Percentiles rank a stretch among this genome's conserved stretches.
Conservation (phyloP, 306 rosid genomes). For the Sesbania bispinosa region DNA sequence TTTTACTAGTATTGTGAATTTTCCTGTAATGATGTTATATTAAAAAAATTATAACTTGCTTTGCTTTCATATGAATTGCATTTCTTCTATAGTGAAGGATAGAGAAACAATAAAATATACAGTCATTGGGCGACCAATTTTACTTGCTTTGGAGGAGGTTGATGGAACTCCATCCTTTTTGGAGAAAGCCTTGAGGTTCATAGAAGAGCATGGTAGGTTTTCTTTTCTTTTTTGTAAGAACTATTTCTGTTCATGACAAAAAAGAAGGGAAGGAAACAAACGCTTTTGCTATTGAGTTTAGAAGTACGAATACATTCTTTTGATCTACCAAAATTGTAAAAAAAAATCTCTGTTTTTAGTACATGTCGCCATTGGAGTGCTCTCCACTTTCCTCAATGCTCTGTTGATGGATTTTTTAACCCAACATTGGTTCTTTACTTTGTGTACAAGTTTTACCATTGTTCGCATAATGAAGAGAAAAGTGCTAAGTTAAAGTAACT, state of each 20-base stretch:
- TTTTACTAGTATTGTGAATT: not conserved
- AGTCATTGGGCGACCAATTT: slow-evolving; percentile 78
- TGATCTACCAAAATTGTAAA: no score
- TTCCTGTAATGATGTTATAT: slow-evolving; percentile 21
- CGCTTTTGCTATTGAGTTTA: no score
- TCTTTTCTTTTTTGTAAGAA: no score
- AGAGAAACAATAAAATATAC: slow-evolving; percentile 53
- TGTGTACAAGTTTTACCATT: not conserved
- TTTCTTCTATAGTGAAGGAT: slow-evolving; percentile 54
- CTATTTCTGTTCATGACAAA: no score
- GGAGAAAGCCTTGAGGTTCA: slow-evolving; percentile 83
- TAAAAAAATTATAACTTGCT: slow-evolving; percentile 21
- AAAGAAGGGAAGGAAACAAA: no score
- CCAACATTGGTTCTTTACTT: not conserved
- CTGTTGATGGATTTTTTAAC: not conserved
- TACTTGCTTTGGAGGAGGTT: slow-evolving; percentile 92
- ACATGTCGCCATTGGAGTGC: not conserved
- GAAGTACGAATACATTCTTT: no score
- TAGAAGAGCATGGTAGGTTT: slow-evolving; percentile 78
- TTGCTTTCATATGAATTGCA: slow-evolving; percentile 27
- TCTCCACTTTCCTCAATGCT: not conserved
- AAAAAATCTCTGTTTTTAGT: not conserved
- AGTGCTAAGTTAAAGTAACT: not conserved
- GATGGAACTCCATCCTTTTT: slow-evolving; percentile 95
- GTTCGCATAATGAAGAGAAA: not conserved